Evolutionary conservation across 1,139 yeast genomes (phyloP), one percentile per base, ranked within the genome.

Genomic region (Taphrina betulina): DNA sequence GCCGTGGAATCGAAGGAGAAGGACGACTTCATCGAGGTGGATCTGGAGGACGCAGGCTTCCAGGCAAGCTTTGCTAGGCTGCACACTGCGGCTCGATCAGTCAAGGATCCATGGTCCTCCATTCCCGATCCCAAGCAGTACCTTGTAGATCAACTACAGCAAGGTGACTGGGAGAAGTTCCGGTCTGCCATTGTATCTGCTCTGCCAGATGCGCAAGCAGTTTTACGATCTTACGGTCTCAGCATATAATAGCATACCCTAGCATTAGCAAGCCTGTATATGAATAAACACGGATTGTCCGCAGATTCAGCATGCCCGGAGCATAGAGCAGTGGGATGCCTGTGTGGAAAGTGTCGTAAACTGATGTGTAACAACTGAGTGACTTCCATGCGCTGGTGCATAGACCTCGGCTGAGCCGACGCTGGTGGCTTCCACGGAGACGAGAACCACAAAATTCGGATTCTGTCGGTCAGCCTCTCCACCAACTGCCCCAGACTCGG

Each of bases 41-140:
- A 40, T 22, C 38, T 40, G 14, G 54, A 40, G 12, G 82, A 82
- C 40, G 68, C 78, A 26, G 75, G 94, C 0, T 92, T 89, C 71
- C 97, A 97, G 1, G 83, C 96, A 0, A 81, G 82, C 52, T 92
- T 80, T 69, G 85, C 95, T 46, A 82, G 79, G 66, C 74, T 92
- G 59, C 79, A 78, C 1, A 78, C 87, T 1, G 82, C 90, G 45
- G 75, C 79, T 37, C 70, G 72, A 17, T 78, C 77, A 60, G 75
- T 82, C 4, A 77, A 79, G 63, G 96, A 92, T 68, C 95, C 96
- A 1, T 69, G 82, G 31, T 76, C 81, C 1, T 72, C 72, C 28
- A 68, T 82, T 22, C 69, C 69, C 57, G 67, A 75, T 40, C 68
- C 74, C 1, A 69, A 67, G 61, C 61, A 64, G 23, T 76, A 67